Percentiles rank a stretch among this genome's conserved stretches.
phyloP scores from a whole-genome alignment of 2,329 filamentous ascomycete genomes.

The Spiromastix sp. region DNA sequence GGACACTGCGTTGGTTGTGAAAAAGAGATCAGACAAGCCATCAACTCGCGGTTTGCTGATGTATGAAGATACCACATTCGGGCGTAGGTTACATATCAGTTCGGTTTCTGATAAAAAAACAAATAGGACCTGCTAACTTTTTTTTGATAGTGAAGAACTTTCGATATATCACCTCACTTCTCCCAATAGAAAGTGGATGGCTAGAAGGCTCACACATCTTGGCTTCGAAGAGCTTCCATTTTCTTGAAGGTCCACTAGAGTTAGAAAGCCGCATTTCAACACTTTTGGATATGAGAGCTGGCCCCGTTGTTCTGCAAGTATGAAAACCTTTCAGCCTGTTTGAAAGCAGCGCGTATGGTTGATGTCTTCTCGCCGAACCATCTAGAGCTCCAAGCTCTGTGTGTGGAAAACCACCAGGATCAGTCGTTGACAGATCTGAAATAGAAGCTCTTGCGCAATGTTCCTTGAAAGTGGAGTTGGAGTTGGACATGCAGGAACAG shows the following conservation, averaged over 20 bases:
- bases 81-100: conserved; percentile 15
- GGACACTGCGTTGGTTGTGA: conserved; percentile 9
- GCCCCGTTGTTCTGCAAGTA: conserved; percentile 13
- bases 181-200: conserved; percentile 10
- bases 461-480: conserved; percentile 9
- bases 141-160: conserved; percentile 14
- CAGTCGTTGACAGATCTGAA: background rate
- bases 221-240: conserved; percentile 15
- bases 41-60: conserved; percentile 19
- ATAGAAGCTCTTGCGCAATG: background rate
- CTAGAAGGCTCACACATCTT: conserved; percentile 8
- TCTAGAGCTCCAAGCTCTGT: conserved; percentile 22
- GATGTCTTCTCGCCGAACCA: conserved; percentile 31
- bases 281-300: conserved; percentile 18
- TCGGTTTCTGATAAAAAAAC: no score
- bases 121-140: conserved; percentile 1
- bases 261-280: conserved; percentile 13
- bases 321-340: conserved; percentile 14
- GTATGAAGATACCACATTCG: conserved; percentile 21
- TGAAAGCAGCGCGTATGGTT: conserved; percentile 14
- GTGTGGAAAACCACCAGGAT: conserved; percentile 2
- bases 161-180: conserved; percentile 11
- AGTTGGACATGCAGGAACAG: conserved; percentile 9
- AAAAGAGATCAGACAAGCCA: conserved; percentile 4
- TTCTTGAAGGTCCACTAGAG: conserved; percentile 13